Conservation (phyloP, 192 early-diverging fungal species). For the Rhizophagus sp. region DNA sequence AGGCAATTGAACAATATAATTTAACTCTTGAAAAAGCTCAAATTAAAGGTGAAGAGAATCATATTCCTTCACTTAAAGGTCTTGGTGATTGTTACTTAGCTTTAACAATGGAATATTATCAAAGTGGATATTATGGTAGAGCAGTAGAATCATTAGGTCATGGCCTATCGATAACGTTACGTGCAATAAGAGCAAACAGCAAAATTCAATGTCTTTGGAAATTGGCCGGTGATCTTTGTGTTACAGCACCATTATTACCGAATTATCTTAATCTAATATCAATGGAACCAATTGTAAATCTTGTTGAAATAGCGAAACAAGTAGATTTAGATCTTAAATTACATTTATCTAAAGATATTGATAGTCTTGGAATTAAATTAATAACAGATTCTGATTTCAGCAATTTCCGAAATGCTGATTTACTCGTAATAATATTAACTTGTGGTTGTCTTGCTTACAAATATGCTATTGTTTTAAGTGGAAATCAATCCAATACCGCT, state of each 20-base stretch:
- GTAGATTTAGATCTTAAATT: conserved; percentile 40
- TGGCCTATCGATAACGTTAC: conserved; percentile 19
- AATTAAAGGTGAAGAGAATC: conserved; percentile 36
- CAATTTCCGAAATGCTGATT: background rate
- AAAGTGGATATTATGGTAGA: conserved; percentile 68
- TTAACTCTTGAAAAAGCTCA: conserved; percentile 39
- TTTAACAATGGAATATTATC: conserved; percentile 51
- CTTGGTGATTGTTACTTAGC: conserved; percentile 51
- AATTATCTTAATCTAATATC: conserved; percentile 48
- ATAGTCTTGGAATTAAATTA: conserved; percentile 24
- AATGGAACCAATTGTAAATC: conserved; percentile 26
- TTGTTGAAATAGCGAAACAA: conserved; percentile 28
- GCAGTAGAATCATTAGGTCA: conserved; percentile 56
- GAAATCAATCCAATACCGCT: conserved; percentile 39
- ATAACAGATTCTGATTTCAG: background rate
- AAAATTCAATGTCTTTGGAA: conserved; percentile 60
- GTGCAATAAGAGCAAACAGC: conserved; percentile 30
- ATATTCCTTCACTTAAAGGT: conserved; percentile 54
- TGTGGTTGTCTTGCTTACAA: conserved; percentile 56
- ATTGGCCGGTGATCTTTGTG: conserved; percentile 58
- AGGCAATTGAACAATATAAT: conserved; percentile 53
- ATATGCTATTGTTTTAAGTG: conserved; percentile 47
- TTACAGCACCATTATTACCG: conserved; percentile 44
- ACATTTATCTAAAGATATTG: conserved; percentile 39
- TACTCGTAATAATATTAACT: conserved; percentile 45